Evolutionary conservation across 306 rosid species (phyloP).

Genomic region (Pterocarpus santalinus): DNA sequence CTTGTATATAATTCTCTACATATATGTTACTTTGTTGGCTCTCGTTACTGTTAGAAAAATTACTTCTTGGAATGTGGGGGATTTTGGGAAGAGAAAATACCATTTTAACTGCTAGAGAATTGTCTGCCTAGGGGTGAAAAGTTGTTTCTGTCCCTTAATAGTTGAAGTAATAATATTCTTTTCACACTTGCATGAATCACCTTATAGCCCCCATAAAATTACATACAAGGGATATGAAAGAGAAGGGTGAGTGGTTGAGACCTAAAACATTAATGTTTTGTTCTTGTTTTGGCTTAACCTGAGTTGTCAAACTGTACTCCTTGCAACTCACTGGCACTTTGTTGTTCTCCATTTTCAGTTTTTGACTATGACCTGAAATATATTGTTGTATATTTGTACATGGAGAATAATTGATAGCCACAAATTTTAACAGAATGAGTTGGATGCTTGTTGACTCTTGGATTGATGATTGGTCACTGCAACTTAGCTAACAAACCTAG

Average conservation of each 20-base stretch:
- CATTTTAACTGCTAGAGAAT: slow-evolving; percentile 6
- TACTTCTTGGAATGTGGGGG: slow-evolving; percentile 6
- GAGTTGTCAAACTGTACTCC: neutral
- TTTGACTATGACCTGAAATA: slow-evolving; percentile 23
- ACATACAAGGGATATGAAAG: neutral
- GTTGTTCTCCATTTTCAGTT: slow-evolving; percentile 14
- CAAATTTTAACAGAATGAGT: neutral
- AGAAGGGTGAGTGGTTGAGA: slow-evolving; percentile 9
- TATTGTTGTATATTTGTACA: slow-evolving; percentile 19
- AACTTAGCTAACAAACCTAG: neutral
- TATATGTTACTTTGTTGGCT: neutral
- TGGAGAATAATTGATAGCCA: neutral
- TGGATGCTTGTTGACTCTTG: slow-evolving; percentile 3
- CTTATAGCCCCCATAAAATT: neutral
- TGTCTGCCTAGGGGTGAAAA: slow-evolving; percentile 31
- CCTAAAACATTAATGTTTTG: neutral
- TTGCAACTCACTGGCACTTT: slow-evolving; percentile 21
- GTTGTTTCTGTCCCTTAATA: neutral
- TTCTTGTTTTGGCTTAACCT: neutral
- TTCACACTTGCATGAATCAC: neutral
- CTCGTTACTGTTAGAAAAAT: slow-evolving; percentile 1
- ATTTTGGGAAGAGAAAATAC: slow-evolving; percentile 23
- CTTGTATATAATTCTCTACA: neutral
- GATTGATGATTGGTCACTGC: slow-evolving; percentile 3
- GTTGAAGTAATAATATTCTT: slow-evolving; percentile 23